These are phyloP conservation scores for Fusarium dlaminii DNA, from an alignment of 2,329 filamentous ascomycete genomes.

Conservation along the genomic window DNA sequence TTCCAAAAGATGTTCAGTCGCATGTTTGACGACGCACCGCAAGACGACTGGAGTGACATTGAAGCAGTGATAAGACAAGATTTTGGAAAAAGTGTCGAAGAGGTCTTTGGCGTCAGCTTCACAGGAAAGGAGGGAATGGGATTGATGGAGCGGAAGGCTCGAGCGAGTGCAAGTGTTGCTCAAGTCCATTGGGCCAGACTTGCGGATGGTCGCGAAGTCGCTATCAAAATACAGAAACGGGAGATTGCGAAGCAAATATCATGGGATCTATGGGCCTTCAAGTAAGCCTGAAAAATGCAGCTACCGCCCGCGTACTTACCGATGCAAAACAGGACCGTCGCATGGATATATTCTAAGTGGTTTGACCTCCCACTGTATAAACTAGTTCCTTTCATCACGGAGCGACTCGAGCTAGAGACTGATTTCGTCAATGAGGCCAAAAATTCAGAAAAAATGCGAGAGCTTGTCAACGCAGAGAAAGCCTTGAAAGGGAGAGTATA, in stretches of 20 bases:
- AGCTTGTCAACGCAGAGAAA: constrained; percentile 78
- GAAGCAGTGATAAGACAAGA: constrained; percentile 87
- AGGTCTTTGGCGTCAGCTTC: constrained; percentile 93
- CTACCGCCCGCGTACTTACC: constrained; percentile 1
- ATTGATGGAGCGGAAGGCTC: constrained; percentile 67
- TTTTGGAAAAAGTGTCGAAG: constrained; percentile 86
- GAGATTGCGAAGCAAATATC: constrained; percentile 91
- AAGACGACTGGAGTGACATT: constrained; percentile 87
- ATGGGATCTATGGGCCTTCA: constrained; percentile 97
- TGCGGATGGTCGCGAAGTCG: constrained; percentile 87
- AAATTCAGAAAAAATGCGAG: constrained; percentile 86
- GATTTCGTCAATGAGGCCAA: constrained; percentile 93
- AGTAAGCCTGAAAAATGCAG: constrained; percentile 59
- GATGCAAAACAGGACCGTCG: constrained; percentile 69
- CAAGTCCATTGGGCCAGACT: constrained; percentile 96
- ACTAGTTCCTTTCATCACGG: constrained; percentile 90
- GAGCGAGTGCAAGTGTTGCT: constrained; percentile 89
- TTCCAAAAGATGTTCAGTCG: constrained; percentile 95
- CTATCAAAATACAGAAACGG: constrained; percentile 95
- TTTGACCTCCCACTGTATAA: constrained; percentile 95
- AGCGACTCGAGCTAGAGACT: constrained; percentile 91
- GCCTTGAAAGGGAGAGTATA: constrained; percentile 84
- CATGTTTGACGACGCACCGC: constrained; percentile 98
- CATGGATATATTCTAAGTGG: constrained; percentile 82
- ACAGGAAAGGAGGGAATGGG: constrained; percentile 73